These are phyloP conservation scores for Nitzschia palea DNA, from an alignment of 108 stramenopile species.

Conservation along the genomic window DNA sequence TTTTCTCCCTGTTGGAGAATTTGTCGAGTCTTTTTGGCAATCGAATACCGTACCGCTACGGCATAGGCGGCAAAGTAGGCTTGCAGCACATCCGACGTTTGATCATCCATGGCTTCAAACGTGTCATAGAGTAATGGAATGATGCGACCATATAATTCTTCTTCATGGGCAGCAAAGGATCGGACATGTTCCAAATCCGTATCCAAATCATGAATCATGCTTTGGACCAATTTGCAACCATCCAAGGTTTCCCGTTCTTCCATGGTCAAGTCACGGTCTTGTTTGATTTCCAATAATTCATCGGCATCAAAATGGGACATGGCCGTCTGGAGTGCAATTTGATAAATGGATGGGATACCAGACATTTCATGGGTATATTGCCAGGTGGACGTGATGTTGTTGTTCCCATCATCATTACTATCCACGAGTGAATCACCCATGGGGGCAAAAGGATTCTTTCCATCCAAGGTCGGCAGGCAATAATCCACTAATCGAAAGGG, in stretches of 20 bases:
- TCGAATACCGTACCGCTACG: slow-evolving; percentile 70
- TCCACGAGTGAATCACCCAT: no score
- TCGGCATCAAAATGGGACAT: slow-evolving; percentile 86
- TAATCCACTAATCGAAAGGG: slow-evolving; percentile 64
- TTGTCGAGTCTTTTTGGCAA: slow-evolving; percentile 76
- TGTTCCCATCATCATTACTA: slow-evolving; percentile 2
- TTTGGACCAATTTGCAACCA: slow-evolving; percentile 81
- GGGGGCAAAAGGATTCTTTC: slow-evolving; percentile 27
- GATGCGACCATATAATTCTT: slow-evolving; percentile 66
- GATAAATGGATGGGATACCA: slow-evolving; percentile 61
- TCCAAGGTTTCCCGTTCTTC: slow-evolving; percentile 88
- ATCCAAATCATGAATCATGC: slow-evolving; percentile 86
- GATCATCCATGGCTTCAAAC: slow-evolving; percentile 84
- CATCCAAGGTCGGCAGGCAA: slow-evolving; percentile 40
- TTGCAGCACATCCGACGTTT: slow-evolving; percentile 58
- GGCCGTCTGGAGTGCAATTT: slow-evolving; percentile 60
- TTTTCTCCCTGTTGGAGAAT: slow-evolving; percentile 55
- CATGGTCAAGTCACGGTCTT: slow-evolving; percentile 58
- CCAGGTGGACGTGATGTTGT: slow-evolving; percentile 2
- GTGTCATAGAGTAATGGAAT: slow-evolving; percentile 83
- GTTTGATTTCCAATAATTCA: slow-evolving; percentile 60
- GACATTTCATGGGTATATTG: slow-evolving; percentile 52
- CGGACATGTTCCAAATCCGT: slow-evolving; percentile 53
- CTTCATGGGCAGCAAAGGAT: slow-evolving; percentile 76
- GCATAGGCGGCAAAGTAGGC: slow-evolving; percentile 75